Conservation (phyloP, 2,329 filamentous ascomycete species). For the Hyphodiscus sp. region DNA sequence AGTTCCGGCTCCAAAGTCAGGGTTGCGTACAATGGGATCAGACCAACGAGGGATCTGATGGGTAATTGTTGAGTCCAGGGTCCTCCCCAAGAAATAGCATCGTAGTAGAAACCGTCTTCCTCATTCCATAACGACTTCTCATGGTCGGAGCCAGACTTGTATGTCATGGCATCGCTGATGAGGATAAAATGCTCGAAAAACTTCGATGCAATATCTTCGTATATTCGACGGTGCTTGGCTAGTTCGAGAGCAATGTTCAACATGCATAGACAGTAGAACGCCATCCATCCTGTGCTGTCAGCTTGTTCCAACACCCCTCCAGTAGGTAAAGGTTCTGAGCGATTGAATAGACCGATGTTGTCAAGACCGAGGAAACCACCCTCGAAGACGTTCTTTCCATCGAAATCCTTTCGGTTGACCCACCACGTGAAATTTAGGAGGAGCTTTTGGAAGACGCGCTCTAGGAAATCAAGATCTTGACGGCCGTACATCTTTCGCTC, state of each 20-base stretch:
- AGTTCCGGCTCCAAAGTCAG: slow-evolving; percentile 90
- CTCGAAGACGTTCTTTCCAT: slow-evolving; percentile 96
- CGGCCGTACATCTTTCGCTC: slow-evolving; percentile 95
- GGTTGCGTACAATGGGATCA: slow-evolving; percentile 90
- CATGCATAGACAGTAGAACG: slow-evolving; percentile 94
- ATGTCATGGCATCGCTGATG: slow-evolving; percentile 96
- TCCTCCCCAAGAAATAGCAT: slow-evolving; percentile 93
- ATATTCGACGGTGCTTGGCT: slow-evolving; percentile 88
- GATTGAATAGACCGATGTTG: slow-evolving; percentile 97
- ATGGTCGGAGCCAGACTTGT: slow-evolving; percentile 61
- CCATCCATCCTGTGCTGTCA: slow-evolving; percentile 98
- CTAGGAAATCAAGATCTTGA: slow-evolving; percentile 90
- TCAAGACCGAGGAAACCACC: slow-evolving; percentile 92
- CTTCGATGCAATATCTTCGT: slow-evolving; percentile 95
- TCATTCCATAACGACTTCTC: slow-evolving; percentile 94
- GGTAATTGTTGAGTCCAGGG: slow-evolving; percentile 91
- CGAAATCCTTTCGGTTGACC: slow-evolving; percentile 92
- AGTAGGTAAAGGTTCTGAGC: slow-evolving; percentile 88
- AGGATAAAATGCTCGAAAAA: slow-evolving; percentile 99
- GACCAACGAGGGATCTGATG: slow-evolving; percentile 82
- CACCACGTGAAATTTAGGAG: slow-evolving; percentile 98
- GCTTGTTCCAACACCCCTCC: slow-evolving; percentile 92
- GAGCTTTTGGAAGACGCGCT: slow-evolving; percentile 93
- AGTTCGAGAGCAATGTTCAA: slow-evolving; percentile 93
- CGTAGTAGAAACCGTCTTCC: slow-evolving; percentile 95